phyloP scores from a whole-genome alignment of 1,284 basidiomycete species.

The Irpex rosettiformis region DNA sequence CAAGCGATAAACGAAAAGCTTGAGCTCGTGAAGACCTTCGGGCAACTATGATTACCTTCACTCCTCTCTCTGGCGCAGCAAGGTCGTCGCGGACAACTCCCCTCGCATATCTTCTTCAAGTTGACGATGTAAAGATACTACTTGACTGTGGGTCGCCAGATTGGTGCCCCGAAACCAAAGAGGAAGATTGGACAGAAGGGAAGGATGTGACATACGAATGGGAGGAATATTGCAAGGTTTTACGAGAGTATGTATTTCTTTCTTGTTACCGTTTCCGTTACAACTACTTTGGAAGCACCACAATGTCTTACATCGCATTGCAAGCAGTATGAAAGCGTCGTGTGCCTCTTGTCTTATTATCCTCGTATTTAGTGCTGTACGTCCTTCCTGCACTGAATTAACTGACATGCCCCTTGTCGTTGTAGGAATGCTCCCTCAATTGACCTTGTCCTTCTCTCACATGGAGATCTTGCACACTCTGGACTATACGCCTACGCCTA shows the following conservation, averaged over 20 bases:
- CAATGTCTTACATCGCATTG: background rate
- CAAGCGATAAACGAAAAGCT: background rate
- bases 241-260: slow-evolving; percentile 55
- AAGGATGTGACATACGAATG: slow-evolving; percentile 40
- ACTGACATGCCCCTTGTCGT: background rate
- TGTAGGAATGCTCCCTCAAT: slow-evolving; percentile 66
- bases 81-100: slow-evolving; percentile 63
- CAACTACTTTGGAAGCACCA: background rate
- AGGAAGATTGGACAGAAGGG: slow-evolving; percentile 44
- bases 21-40: background rate
- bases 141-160: slow-evolving; percentile 93
- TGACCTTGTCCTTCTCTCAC: slow-evolving; percentile 88
- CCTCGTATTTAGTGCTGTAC: background rate
- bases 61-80: slow-evolving; percentile 83
- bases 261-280: slow-evolving; percentile 2
- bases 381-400: background rate
- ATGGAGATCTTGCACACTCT: slow-evolving; percentile 86
- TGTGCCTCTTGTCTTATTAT: slow-evolving; percentile 1
- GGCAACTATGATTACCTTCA: slow-evolving; percentile 84
- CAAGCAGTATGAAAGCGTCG: background rate
- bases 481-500: slow-evolving; percentile 92
- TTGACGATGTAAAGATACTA: slow-evolving; percentile 92
- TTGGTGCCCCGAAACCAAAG: slow-evolving; percentile 53
- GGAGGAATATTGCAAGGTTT: slow-evolving; percentile 59
- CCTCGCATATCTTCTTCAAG: slow-evolving; percentile 84